A percentile compares a stretch with the other conserved stretches of the same genome.
Conservation (phyloP, 192 early-diverging fungal genomes). For the Coemansia pectinata region DNA sequence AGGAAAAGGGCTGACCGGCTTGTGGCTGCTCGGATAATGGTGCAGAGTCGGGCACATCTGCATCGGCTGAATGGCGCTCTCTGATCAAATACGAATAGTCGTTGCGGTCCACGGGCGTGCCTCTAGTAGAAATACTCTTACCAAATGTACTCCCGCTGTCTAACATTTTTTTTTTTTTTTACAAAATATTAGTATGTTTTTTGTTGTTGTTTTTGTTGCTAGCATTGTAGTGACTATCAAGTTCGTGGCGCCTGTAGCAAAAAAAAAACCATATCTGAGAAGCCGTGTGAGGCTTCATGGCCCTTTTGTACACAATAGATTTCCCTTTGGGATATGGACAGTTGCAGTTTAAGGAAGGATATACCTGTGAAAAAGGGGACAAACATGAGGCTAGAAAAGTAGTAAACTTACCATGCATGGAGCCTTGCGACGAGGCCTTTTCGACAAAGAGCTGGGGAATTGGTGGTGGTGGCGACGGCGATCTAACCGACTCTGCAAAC, state of each 20-base stretch:
- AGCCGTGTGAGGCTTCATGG: not conserved
- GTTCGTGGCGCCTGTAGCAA: slow-evolving; percentile 4
- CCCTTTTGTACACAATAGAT: not conserved
- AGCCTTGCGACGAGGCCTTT: slow-evolving; percentile 20
- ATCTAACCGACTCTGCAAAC: slow-evolving; percentile 19
- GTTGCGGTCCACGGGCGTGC: slow-evolving; percentile 30
- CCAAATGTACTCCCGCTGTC: slow-evolving; percentile 8
- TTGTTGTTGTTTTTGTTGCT: slow-evolving; percentile 1
- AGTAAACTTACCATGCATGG: slow-evolving; percentile 30
- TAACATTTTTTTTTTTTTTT: not conserved
- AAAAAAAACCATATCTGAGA: not conserved
- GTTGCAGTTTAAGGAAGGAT: not conserved
- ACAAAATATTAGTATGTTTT: not conserved
- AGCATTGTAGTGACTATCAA: slow-evolving; percentile 4
- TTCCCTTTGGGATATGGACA: not conserved
- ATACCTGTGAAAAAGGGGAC: not conserved
- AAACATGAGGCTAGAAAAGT: not conserved
- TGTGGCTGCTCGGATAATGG: slow-evolving; percentile 23
- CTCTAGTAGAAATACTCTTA: slow-evolving; percentile 12
- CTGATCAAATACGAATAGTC: slow-evolving; percentile 49
- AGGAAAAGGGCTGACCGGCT: slow-evolving; percentile 33
- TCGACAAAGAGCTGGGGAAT: slow-evolving; percentile 31
- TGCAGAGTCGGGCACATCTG: slow-evolving; percentile 9
- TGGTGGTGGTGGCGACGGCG: slow-evolving; percentile 35
- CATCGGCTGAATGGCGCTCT: slow-evolving; percentile 37